phyloP scores from a whole-genome alignment of 1,139 yeast species.

The Pichia sp. region DNA sequence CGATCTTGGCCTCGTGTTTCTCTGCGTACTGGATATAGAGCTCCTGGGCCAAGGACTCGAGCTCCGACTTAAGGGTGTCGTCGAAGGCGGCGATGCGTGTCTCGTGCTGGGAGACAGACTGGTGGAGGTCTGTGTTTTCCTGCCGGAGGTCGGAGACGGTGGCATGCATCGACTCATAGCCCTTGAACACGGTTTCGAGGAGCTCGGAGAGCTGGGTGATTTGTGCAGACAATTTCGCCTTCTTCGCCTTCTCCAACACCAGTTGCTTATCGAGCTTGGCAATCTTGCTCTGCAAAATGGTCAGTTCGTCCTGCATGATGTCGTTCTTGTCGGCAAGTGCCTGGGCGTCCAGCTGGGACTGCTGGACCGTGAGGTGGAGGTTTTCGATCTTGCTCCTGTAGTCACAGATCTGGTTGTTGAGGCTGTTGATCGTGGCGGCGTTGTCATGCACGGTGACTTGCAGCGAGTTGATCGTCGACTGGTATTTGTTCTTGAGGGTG shows the following conservation, averaged over 20 bases:
- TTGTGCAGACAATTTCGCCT: conserved; percentile 1
- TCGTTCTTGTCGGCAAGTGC: conserved; percentile 3
- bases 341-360: conserved; percentile 1
- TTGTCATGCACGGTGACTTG: conserved; percentile 1
- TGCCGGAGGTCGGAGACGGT: neutral
- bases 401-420: conserved; percentile 12
- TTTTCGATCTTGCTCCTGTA: conserved; percentile 11
- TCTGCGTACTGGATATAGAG: conserved; percentile 63
- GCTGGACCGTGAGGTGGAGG: conserved; percentile 12
- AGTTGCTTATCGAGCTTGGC: conserved; percentile 1
- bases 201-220: conserved; percentile 11
- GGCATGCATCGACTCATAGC: conserved; percentile 2
- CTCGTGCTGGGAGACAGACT: conserved; percentile 7
- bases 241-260: conserved; percentile 1
- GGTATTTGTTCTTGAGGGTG: conserved; percentile 13
- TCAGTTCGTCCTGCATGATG: neutral
- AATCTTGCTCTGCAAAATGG: conserved; percentile 3
- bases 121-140: conserved; percentile 6
- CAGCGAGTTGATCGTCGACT: conserved; percentile 4
- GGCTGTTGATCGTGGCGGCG: neutral
- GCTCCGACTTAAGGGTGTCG: conserved; percentile 44
- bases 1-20: conserved; percentile 64
- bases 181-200: conserved; percentile 3
- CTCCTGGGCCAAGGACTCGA: conserved; percentile 60
- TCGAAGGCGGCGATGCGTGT: conserved; percentile 35